A percentile compares a stretch with the other conserved stretches of the same genome.
These are phyloP conservation scores for Liquidambar formosana DNA, from an alignment of 164 flowering plant genomes.

Conservation along the genomic window DNA sequence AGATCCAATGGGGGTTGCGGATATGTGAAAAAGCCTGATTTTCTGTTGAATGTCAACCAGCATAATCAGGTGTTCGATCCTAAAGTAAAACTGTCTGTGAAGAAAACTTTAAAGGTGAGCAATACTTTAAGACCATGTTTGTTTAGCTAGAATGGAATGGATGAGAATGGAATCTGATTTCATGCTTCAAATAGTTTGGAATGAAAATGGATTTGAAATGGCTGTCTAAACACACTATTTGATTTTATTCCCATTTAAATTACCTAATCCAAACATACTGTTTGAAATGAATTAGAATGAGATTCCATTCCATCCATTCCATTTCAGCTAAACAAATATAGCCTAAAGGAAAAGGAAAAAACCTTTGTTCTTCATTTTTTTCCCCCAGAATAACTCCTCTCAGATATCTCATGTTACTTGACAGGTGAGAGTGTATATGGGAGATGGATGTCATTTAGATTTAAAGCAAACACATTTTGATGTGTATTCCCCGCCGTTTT, in stretches of 20 bases:
- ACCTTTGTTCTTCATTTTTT: not conserved
- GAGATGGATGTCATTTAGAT: slow-evolving; percentile 72
- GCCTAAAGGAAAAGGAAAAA: no score
- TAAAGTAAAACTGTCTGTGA: slow-evolving; percentile 32
- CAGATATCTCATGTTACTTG: not conserved
- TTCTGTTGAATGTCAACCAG: slow-evolving; percentile 38
- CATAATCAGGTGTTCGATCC: slow-evolving; percentile 47
- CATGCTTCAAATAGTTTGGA: no score
- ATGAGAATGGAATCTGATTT: no score
- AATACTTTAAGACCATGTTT: not conserved
- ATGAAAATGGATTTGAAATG: no score
- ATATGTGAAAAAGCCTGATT: slow-evolving; percentile 63
- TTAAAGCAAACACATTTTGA: slow-evolving; percentile 69
- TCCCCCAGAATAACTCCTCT: not conserved
- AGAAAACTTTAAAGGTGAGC: slow-evolving; percentile 47
- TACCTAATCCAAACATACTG: no score
- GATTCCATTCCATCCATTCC: no score
- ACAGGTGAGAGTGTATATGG: slow-evolving; percentile 66
- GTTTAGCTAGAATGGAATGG: no score
- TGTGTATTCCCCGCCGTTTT: slow-evolving; percentile 72
- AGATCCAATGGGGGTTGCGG: slow-evolving; percentile 78
- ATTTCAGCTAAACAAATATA: no score
- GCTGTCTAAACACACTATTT: no score
- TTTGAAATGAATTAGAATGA: no score
- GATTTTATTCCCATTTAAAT: no score